Base-by-base conservation (phyloP, 192 early-diverging fungal genomes). In the Entrophospora sp. region DNA sequence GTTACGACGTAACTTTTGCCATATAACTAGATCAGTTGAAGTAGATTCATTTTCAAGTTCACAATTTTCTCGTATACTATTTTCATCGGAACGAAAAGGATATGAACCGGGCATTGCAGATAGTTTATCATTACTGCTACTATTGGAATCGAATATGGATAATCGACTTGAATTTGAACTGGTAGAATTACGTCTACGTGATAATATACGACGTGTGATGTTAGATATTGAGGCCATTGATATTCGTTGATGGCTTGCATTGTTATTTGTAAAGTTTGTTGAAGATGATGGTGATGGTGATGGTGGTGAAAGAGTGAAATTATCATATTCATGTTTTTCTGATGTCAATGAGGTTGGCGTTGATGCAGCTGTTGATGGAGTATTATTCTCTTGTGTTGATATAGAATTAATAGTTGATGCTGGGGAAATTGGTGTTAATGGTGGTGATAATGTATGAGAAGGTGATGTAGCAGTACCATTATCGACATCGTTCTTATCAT, bases 1-100 rank as follows among this genome's bases (percentile, higher is more conserved):
- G 13, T 62, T 62, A 31, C 43, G 43, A 31, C 61, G 61, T 37
- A 62, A 30, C 42, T 62, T 45, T 46, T 45, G 61, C 38, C 53
- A 56, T 13, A 4, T 51, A 28, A 28, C 13, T 0, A 28, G 10
- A 28, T 28, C 6, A 28, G 53, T 35, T 56, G 31, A 35, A 35
- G n/a, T 35, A 35, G 32, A 4, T 18, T 25, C 28, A n/a, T 9
- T 13, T 31, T 56, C 53, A 56, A n/a, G n/a, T n/a, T 56, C 53
- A 16, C 5, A 34, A 34, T 56, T 16, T 34, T 56, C 12, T 8
- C 8, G 2, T 25, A 28, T 28, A n/a, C 43, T 61, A 37, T 57
- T 57, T 3, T 20, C 14, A 5, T n/a, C 4, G 8, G 58, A 27
- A 44, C 6, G 4, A 27, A 18, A 37, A 6, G 61, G 61, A 35